A percentile compares a stretch with the other conserved stretches of the same genome.
phyloP scores from a whole-genome alignment of 192 early-diverging fungal species.

The Diversispora eburnea region DNA sequence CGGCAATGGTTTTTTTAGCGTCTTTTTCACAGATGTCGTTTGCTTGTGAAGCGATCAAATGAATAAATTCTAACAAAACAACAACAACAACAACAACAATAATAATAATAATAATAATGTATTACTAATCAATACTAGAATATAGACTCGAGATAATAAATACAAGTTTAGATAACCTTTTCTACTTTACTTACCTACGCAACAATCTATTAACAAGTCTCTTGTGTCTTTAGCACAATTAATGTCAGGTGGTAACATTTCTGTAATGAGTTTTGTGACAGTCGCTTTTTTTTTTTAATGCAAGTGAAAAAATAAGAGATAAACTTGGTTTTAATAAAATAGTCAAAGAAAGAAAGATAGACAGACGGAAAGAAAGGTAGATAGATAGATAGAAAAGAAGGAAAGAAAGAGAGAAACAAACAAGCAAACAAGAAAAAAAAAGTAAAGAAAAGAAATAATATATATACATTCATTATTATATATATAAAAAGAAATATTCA shows the following conservation, averaged over 20 bases:
- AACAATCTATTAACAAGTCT: conserved; percentile 94
- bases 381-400: neutral
- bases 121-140: neutral
- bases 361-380: neutral
- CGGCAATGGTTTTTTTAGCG: conserved; percentile 93
- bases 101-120: neutral
- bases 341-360: neutral
- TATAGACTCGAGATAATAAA: neutral
- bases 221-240: conserved; percentile 92
- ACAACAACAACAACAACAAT: neutral
- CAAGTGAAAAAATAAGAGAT: neutral
- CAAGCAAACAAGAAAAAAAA: neutral
- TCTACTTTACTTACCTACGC: conserved; percentile 64
- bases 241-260: conserved; percentile 91
- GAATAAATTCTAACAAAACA: conserved; percentile 83
- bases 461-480: neutral
- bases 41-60: conserved; percentile 88
- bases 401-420: neutral
- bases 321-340: neutral
- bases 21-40: conserved; percentile 97
- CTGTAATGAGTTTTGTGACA: conserved; percentile 91
- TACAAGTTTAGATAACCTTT: neutral
- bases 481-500: neutral
- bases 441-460: neutral
- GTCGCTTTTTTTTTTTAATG: conserved; percentile 56